Base-by-base conservation (phyloP, 2,329 filamentous ascomycete genomes). In the Fusarium nanum region DNA sequence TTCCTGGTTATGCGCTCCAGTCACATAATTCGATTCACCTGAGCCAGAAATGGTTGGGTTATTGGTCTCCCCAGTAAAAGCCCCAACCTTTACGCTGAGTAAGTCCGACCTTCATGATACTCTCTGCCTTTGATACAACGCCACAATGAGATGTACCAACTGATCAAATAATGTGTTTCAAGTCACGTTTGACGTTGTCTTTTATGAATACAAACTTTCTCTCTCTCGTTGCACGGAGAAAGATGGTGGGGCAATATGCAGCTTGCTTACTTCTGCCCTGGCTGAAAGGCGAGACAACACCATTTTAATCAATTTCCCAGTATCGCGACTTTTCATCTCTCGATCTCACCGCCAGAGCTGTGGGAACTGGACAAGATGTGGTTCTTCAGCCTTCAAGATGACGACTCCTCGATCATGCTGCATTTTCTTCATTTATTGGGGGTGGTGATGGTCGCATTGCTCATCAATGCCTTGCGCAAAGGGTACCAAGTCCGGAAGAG, bases 401-500 rank as follows among this genome's bases (percentile, higher is more conserved):
- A 46, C 7, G 22, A 18, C 44, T 22, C 23, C 14, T 46, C 63
- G 22, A 18, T 47, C 44, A 11, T 18, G 6, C 22, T 23, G 11
- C 63, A 44, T 40, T 12, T 46, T n/a, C 10, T 61, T 16, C 56
- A 56, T 27, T 11, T 61, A n/a, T 45, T 14, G 8, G 55, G 63
- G 37, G 22, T 56, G n/a, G 45, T 61, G 18, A 14, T 66, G 16
- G 13, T 34, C 8, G 44, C 44, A 16, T 44, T 66, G 27, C 63
- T 66, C 22, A 42, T 20, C 14, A 27, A 66, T 28, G 49, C 22
- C 13, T 48, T 66, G 34, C 55, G 37, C 10, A 66, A 55, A 32
- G 61, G 61, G 1, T 66, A 66, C 20, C 55, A 37, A 18, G 60
- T 47, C 16, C 62, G 62, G 7, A 65, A 53, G 23, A 65, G 53